Conservation (phyloP, 1,139 yeast genomes). For the Magnusiomyces sp. region DNA sequence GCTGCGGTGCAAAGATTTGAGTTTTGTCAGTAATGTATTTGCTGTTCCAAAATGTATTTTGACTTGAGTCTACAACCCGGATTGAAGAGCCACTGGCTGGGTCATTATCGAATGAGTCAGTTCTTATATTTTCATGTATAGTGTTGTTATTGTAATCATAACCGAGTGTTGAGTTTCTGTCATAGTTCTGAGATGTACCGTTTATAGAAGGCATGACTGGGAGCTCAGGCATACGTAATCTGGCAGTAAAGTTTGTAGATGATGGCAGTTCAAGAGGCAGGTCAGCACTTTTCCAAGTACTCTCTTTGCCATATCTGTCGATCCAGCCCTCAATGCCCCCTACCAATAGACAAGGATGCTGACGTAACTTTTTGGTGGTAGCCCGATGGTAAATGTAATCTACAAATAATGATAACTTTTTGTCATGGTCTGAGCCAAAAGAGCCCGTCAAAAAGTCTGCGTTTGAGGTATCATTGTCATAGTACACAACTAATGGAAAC, state of each 20-base stretch:
- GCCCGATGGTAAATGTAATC: constrained; percentile 32
- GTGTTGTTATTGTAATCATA: too few relatives aligned
- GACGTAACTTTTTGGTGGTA: constrained; percentile 40
- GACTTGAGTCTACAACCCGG: too few relatives aligned
- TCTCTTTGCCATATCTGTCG: constrained; percentile 17
- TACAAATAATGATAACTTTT: constrained; percentile 18
- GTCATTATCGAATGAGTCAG: too few relatives aligned
- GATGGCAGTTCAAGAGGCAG: constrained; percentile 1
- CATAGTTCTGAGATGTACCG: too few relatives aligned
- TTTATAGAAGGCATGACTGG: too few relatives aligned
- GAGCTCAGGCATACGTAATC: too few relatives aligned
- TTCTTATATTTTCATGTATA: too few relatives aligned
- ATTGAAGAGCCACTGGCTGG: too few relatives aligned
- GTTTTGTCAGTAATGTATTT: not conserved
- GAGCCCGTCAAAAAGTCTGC: constrained; percentile 19
- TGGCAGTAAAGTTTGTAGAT: too few relatives aligned
- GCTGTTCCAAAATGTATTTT: too few relatives aligned
- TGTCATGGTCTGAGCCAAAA: constrained; percentile 16
- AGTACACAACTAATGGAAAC: constrained; percentile 56
- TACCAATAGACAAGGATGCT: constrained; percentile 47
- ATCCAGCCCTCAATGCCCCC: constrained; percentile 49
- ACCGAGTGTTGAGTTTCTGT: not conserved
- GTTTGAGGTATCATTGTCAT: constrained; percentile 36
- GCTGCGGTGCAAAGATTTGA: constrained; percentile 4
- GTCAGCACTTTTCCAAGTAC: constrained; percentile 5